Conservation (phyloP, 2,329 filamentous ascomycete genomes). For the Sphaerulina musiva region DNA sequence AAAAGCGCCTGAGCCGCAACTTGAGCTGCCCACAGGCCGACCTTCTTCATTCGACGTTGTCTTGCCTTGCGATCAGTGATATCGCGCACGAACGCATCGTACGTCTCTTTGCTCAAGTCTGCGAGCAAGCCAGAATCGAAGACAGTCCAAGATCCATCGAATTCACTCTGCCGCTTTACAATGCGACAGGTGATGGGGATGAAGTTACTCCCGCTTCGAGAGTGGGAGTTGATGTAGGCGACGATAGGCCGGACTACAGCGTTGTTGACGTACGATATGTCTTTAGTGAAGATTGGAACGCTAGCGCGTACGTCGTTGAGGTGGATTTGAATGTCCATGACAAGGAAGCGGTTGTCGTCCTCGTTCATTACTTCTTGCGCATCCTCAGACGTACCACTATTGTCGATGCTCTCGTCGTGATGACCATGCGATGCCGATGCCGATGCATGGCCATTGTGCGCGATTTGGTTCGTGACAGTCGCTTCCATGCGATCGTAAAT, state of each 20-base stretch:
- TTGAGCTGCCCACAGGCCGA: slow-evolving; percentile 91
- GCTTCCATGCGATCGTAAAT: slow-evolving; percentile 96
- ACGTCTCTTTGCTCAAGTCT: slow-evolving; percentile 86
- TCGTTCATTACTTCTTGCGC: slow-evolving; percentile 13
- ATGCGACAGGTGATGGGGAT: slow-evolving; percentile 93
- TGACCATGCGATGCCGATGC: slow-evolving; percentile 1
- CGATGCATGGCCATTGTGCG: slow-evolving; percentile 11
- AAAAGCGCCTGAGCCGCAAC: slow-evolving; percentile 89
- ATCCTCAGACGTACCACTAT: slow-evolving; percentile 13
- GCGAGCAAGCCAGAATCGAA: slow-evolving; percentile 93
- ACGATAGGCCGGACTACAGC: slow-evolving; percentile 92
- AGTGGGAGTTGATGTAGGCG: slow-evolving; percentile 90
- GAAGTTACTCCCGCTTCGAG: slow-evolving; percentile 59
- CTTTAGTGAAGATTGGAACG: slow-evolving; percentile 84
- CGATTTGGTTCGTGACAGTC: slow-evolving; percentile 56
- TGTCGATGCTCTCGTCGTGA: slow-evolving; percentile 23
- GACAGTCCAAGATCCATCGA: slow-evolving; percentile 90
- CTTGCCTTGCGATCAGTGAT: slow-evolving; percentile 85
- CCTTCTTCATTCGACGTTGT: slow-evolving; percentile 83
- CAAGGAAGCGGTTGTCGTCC: slow-evolving; percentile 69
- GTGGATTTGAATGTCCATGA: slow-evolving; percentile 92
- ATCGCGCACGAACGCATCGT: slow-evolving; percentile 86
- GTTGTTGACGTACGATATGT: slow-evolving; percentile 93
- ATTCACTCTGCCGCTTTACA: slow-evolving; percentile 80
- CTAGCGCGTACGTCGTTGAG: slow-evolving; percentile 90